Conservation (phyloP, 306 rosid genomes). For the Dryas drummondii region DNA sequence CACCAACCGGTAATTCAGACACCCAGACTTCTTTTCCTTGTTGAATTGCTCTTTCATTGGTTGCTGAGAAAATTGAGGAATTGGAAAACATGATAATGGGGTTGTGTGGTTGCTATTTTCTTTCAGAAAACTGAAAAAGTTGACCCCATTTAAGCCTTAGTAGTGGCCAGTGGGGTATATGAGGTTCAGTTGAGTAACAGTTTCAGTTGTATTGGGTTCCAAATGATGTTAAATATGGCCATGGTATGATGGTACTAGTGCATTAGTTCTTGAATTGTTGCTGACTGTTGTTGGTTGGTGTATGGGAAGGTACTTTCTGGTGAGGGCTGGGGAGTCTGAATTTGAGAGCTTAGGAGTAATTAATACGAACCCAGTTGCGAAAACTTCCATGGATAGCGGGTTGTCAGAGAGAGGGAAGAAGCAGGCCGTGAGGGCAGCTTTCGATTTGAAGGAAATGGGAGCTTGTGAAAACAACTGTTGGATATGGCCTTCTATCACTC, state of each 20-base stretch:
- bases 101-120: not conserved
- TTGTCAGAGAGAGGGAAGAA: constrained; percentile 81
- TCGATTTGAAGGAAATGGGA: constrained; percentile 70
- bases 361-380: constrained; percentile 84
- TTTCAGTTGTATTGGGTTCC: not conserved
- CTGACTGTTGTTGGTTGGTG: constrained; percentile 11
- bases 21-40: not conserved
- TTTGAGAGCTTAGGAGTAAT: constrained; percentile 79
- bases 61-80: not conserved
- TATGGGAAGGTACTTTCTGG: constrained; percentile 70
- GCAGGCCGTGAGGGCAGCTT: constrained; percentile 62
- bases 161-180: not conserved
- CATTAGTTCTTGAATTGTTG: not conserved
- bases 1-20: constrained; percentile 35
- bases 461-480: constrained; percentile 88
- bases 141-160: not conserved
- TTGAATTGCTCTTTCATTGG: not conserved
- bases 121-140: not conserved
- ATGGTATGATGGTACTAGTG: not conserved
- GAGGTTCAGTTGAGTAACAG: too few relatives aligned
- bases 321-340: constrained; percentile 93
- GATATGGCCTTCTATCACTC: constrained; percentile 98
- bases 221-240: not conserved
- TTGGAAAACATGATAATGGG: not conserved
- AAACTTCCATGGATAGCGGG: constrained; percentile 84